phyloP scores from a whole-genome alignment of 345 rosid genomes.

The Iberis pinnata region DNA sequence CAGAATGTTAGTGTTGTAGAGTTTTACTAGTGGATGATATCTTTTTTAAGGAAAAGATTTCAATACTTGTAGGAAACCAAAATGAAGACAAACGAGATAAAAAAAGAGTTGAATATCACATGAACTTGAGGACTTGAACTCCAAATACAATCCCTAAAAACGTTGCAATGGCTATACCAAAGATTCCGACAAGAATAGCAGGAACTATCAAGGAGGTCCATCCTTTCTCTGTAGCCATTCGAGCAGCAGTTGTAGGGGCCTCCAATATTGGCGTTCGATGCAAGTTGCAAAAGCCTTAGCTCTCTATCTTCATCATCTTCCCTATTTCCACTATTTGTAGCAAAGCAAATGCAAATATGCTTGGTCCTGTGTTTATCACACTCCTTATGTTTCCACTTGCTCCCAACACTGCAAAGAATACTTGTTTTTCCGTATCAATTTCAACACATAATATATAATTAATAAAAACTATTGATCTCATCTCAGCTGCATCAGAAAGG shows the following conservation, averaged over 20 bases:
- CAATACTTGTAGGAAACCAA: conserved; percentile 6
- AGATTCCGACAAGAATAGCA: conserved; percentile 56
- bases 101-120: too few relatives aligned
- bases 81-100: neutral
- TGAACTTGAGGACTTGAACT: neutral
- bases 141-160: conserved; percentile 67
- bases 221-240: conserved; percentile 74
- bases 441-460: too few relatives aligned
- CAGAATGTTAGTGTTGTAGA: conserved; percentile 9
- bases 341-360: conserved; percentile 68
- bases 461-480: too few relatives aligned
- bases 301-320: too few relatives aligned
- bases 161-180: too few relatives aligned
- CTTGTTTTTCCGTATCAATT: too few relatives aligned
- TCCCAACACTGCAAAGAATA: conserved; percentile 65
- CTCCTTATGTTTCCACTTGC: conserved; percentile 64
- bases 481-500: too few relatives aligned
- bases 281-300: too few relatives aligned
- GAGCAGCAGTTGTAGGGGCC: conserved; percentile 72
- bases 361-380: conserved; percentile 63
- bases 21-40: neutral
- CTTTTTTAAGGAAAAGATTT: conserved; percentile 6
- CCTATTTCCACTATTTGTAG: too few relatives aligned
- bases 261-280: too few relatives aligned
- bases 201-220: conserved; percentile 61